Percentiles rank a stretch among this genome's conserved stretches.
Evolutionary conservation across 148 eudicot species (phyloP).

Genomic region (Cornus suecica): DNA sequence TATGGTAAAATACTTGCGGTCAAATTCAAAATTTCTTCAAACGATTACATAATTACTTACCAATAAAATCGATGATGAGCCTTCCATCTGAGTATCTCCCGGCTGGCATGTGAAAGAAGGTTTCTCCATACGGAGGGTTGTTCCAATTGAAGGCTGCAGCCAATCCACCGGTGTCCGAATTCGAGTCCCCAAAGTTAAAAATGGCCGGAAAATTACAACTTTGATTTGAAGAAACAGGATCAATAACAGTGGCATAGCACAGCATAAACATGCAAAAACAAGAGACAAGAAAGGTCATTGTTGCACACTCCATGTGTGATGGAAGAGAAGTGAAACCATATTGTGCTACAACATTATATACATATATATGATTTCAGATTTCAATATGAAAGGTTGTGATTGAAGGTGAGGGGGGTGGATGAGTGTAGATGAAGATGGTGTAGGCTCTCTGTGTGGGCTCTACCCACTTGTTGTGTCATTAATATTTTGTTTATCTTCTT

Average conservation of each 20-base stretch:
- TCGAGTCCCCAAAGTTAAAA: not conserved
- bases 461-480: too few relatives aligned
- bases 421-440: too few relatives aligned
- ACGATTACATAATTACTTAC: conserved; percentile 6
- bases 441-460: too few relatives aligned
- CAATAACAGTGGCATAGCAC: not conserved
- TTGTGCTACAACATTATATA: too few relatives aligned
- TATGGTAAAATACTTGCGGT: too few relatives aligned
- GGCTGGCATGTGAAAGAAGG: too few relatives aligned
- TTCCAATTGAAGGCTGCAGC: not conserved
- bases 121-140: too few relatives aligned
- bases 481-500: too few relatives aligned
- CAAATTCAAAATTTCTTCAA: too few relatives aligned
- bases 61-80: conserved; percentile 11
- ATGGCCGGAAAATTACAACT: not conserved
- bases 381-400: not conserved
- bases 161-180: not conserved
- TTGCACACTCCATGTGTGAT: not conserved
- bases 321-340: not conserved
- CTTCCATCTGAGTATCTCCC: conserved; percentile 2
- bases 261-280: not conserved
- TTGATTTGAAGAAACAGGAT: not conserved
- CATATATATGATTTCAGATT: too few relatives aligned
- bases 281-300: not conserved
- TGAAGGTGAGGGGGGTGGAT: not conserved